Percentiles rank a stretch among this genome's conserved stretches.
phyloP scores from a whole-genome alignment of 495 filamentous ascomycete species.

The Podospora sp. region DNA sequence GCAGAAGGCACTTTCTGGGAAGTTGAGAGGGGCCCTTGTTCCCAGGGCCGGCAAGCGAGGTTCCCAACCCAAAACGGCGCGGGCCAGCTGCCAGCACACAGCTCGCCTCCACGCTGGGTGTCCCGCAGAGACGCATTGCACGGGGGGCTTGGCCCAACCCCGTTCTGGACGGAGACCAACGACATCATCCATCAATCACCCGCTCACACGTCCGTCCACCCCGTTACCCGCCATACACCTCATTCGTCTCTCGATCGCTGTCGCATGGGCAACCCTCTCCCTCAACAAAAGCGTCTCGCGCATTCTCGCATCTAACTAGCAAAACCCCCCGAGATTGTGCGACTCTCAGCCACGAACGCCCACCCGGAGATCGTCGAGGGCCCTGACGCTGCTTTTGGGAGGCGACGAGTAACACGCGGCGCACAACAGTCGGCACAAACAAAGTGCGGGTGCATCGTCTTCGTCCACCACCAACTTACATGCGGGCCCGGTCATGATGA shows the following conservation, averaged over 20 bases:
- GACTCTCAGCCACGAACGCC: slow-evolving; percentile 4
- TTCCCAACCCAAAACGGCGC: neutral
- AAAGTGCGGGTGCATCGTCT: slow-evolving; percentile 4
- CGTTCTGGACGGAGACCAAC: slow-evolving; percentile 24
- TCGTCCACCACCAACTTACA: slow-evolving; percentile 15
- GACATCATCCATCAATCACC: slow-evolving; percentile 34
- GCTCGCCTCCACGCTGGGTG: slow-evolving; percentile 12
- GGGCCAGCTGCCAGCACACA: slow-evolving; percentile 19
- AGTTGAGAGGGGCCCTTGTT: slow-evolving; percentile 2
- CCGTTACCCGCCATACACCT: slow-evolving; percentile 8
- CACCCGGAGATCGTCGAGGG: neutral
- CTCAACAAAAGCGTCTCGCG: slow-evolving; percentile 2
- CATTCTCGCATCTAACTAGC: slow-evolving; percentile 4
- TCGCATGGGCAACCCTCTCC: slow-evolving; percentile 13
- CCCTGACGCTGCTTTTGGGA: neutral
- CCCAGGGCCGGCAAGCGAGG: slow-evolving; percentile 16
- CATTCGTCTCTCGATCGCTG: slow-evolving; percentile 15
- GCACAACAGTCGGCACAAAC: neutral
- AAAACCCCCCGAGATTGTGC: slow-evolving; percentile 1
- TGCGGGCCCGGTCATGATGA: slow-evolving; percentile 31
- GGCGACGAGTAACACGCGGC: slow-evolving; percentile 6
- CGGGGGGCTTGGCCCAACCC: slow-evolving; percentile 8
- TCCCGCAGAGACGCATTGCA: slow-evolving; percentile 2
- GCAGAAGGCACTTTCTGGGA: slow-evolving; percentile 1
- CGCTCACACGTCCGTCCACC: slow-evolving; percentile 17